A percentile compares a stretch with the other conserved stretches of the same genome.
phyloP scores from a whole-genome alignment of 176 grass and related monocot species.

The Paspalum vaginatum region DNA sequence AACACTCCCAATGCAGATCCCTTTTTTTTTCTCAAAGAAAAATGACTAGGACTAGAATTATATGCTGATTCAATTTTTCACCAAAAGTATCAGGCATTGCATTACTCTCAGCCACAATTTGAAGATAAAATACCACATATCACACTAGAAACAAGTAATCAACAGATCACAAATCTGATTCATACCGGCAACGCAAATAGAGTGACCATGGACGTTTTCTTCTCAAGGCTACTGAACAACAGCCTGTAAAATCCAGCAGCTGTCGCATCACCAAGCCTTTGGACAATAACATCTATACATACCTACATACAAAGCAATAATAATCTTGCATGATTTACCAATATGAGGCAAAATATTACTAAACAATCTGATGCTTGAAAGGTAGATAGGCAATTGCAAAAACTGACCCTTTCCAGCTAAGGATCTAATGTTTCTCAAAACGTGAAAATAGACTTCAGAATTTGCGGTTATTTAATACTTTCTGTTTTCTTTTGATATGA shows the following conservation, averaged over 20 bases:
- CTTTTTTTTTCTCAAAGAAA: not conserved
- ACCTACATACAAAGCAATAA: constrained; percentile 48
- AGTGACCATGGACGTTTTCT: constrained; percentile 62
- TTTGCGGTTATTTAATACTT: not conserved
- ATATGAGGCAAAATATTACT: not conserved
- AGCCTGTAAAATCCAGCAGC: constrained; percentile 84
- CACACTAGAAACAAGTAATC: not conserved
- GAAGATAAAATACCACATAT: not conserved
- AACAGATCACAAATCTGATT: not conserved
- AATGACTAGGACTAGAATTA: not conserved
- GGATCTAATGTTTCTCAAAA: not conserved
- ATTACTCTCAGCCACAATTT: not conserved
- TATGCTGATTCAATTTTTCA: not conserved
- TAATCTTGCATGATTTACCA: not conserved
- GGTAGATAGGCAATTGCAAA: not conserved
- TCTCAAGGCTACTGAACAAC: constrained; percentile 68
- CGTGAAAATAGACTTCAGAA: not conserved
- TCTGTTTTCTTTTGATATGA: not conserved
- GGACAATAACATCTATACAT: constrained; percentile 96
- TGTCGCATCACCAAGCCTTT: constrained; percentile 92
- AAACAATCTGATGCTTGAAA: not conserved
- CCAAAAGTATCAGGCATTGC: not conserved
- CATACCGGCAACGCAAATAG: constrained; percentile 83
- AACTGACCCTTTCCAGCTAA: not conserved
- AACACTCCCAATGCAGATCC: not conserved